Evolutionary conservation across 495 filamentous ascomycete genomes (phyloP).

Genomic region (Podospora tetraspora): DNA sequence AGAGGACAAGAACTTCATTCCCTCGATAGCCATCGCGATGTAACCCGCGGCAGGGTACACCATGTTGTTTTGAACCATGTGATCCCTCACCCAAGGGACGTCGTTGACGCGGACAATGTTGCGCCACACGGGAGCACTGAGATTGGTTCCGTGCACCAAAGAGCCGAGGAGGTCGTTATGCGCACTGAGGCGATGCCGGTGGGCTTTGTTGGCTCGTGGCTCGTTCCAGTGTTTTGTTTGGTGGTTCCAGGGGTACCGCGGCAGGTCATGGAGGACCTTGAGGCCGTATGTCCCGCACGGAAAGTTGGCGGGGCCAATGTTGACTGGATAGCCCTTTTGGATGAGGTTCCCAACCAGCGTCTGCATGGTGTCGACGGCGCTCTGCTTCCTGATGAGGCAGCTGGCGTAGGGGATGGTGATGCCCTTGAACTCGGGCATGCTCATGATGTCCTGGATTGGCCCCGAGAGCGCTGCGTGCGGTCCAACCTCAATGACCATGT

Average conservation of each 20-base stretch:
- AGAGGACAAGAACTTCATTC: slow-evolving; percentile 17
- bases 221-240: slow-evolving; percentile 41
- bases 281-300: slow-evolving; percentile 28
- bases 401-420: slow-evolving; percentile 23
- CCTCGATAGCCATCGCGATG: slow-evolving; percentile 49
- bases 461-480: slow-evolving; percentile 45
- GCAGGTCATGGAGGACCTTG: slow-evolving; percentile 31
- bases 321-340: slow-evolving; percentile 35
- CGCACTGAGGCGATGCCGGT: slow-evolving; percentile 29
- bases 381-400: slow-evolving; percentile 30
- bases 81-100: slow-evolving; percentile 45
- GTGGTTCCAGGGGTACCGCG: slow-evolving; percentile 45
- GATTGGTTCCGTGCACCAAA: slow-evolving; percentile 25
- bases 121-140: slow-evolving; percentile 38
- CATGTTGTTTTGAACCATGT: slow-evolving; percentile 34
- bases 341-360: slow-evolving; percentile 26
- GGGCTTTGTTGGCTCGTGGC: slow-evolving; percentile 37
- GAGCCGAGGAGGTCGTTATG: slow-evolving; percentile 49
- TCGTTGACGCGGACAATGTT: slow-evolving; percentile 37
- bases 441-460: slow-evolving; percentile 49
- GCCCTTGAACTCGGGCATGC: slow-evolving; percentile 19
- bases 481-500: slow-evolving; percentile 36
- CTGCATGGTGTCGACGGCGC: slow-evolving; percentile 32
- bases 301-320: slow-evolving; percentile 38
- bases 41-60: slow-evolving; percentile 54